phyloP scores from a whole-genome alignment of 345 rosid species.

The Citrus trifoliata region DNA sequence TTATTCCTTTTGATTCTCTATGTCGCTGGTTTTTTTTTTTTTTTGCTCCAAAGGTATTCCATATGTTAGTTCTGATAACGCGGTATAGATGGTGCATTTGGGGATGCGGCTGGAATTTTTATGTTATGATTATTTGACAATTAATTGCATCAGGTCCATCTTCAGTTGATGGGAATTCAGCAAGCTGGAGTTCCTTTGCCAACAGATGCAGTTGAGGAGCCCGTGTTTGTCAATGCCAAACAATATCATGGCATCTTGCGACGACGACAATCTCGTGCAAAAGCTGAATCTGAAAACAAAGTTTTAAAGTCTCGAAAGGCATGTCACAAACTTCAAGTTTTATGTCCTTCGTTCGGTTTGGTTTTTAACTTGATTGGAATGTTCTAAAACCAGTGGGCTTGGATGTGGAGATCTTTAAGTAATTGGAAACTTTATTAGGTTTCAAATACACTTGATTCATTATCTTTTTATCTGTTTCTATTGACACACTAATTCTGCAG shows the following conservation, averaged over 20 bases:
- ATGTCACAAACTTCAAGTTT: conserved; percentile 2
- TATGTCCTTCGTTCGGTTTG: neutral
- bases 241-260: conserved; percentile 97
- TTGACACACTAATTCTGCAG: conserved; percentile 40
- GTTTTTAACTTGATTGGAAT: neutral
- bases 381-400: neutral
- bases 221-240: conserved; percentile 96
- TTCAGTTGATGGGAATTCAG: conserved; percentile 97
- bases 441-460: neutral
- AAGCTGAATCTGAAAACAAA: conserved; percentile 79
- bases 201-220: conserved; percentile 91
- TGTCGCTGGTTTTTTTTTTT: too few species aligned
- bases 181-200: conserved; percentile 97
- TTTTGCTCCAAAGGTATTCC: neutral
- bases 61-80: neutral
- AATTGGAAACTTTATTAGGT: neutral
- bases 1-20: neutral
- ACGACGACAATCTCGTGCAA: conserved; percentile 93
- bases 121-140: neutral
- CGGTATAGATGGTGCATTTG: neutral
- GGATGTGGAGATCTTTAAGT: neutral
- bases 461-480: neutral
- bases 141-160: conserved; percentile 55
- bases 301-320: conserved; percentile 74
- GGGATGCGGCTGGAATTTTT: neutral